Base-by-base conservation (phyloP, 805 yeast genomes). In the Candida ovalis region DNA sequence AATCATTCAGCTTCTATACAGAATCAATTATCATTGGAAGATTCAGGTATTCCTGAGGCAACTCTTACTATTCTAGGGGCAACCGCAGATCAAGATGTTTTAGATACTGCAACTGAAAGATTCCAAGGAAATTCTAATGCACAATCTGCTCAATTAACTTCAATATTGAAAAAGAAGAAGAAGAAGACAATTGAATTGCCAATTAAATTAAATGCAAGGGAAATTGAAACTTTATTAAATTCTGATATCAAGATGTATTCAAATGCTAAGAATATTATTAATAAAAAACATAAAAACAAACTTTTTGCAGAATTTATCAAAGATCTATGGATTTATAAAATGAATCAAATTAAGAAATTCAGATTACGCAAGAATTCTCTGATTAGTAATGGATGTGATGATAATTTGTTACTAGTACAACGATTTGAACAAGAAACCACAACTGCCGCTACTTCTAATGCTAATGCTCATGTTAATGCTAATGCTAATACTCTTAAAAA, bases 261-360 rank as follows among this genome's bases (percentile, higher is more conserved):
- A 3, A 57, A 52, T 22, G 62, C 67, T 9, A 60, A 61, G 25
- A 54, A 55, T 21, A 50, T 63, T 6, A 28, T 57, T 6, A 52
- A 51, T 37, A 60, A 53, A 36, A 56, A 59, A 30, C 56, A 56
- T 30, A 62, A 58, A 43, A 60, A 63, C 42, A 59, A 54, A 44
- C 42, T 60, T 7, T 40, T 64, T 27, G 60, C 66, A 18, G 49
- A 48, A 6, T 66, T 66, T 48, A 40, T 67, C 1, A 58, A 53
- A 44, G 68, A 66, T 18, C 40, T 59, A 21, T 37, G 62, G 4
- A 38, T 46, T 10, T 45, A 47, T n/a, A 59, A 62, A 42, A 43
- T 55, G 32, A 53, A 48, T 13, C 52, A 57, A 44, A 46, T 51
- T 7, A 52, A 57, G 36, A 35, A 27, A 17, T 18, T 35, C 12